Base-by-base conservation (phyloP, 2,329 filamentous ascomycete species). In the Fusarium nurragi region DNA sequence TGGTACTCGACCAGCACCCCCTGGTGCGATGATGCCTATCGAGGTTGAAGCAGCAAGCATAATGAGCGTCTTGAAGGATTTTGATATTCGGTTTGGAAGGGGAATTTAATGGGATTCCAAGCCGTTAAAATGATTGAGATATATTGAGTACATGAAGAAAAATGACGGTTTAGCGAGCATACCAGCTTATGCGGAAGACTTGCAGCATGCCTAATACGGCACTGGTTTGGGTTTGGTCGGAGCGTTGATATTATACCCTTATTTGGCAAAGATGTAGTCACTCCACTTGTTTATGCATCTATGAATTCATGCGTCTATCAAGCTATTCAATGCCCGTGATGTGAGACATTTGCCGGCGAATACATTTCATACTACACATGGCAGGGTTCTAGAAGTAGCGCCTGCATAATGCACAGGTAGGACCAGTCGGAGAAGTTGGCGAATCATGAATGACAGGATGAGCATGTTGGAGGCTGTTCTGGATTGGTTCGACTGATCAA, bases 11-110 rank as follows among this genome's bases (percentile, higher is more conserved):
- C 70, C 70, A 72, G 55, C 68, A 26, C 53, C 77, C 47, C 73
- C 75, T 52, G 75, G 75, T 51, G 77, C 78, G 60, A 80, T 80
- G 53, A 83, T 84, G 38, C 88, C 90, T 2, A 88, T 93, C 70
- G 91, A 94, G 74, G 90, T 94, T 16, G 91, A 94, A 77, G 90
- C 91, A 8, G 91, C 91, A 1, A 93, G 90, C 75, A 92, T 94
- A 52, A 93, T 94, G 91, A 90, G 89, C 38, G 91, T 93, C n/a
- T 78, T 94, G 59, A 91, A 91, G 76, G 89, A 91, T 64, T 94
- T 94, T 77, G 91, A 94, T 71, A 83, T 92, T 46, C 81, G 91
- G 51, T 94, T 94, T 74, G 88, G 88, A 36, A 72, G 76, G 34
- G 76, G 77, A 44, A 74, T 74, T 41, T 78, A 68, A 73, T 53